Percentiles rank a stretch among this genome's conserved stretches.
Conservation (phyloP, 345 rosid species). For the Eucalyptus decipiens region DNA sequence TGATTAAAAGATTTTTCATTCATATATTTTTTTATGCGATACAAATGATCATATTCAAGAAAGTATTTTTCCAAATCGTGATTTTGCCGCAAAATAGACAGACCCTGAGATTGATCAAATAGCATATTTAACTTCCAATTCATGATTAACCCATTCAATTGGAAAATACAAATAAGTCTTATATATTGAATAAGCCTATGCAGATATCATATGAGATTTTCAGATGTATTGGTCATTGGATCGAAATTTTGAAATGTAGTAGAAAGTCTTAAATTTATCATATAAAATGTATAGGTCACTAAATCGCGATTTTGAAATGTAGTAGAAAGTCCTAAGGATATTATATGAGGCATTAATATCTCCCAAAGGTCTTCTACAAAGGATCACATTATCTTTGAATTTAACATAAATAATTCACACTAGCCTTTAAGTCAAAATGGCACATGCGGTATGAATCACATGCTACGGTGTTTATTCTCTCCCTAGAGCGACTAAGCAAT, state of each 20-base stretch:
- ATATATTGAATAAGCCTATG: background rate
- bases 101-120: background rate
- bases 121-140: fast-evolving
- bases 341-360: background rate
- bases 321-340: background rate
- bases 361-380: background rate
- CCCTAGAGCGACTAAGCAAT: background rate
- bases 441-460: background rate
- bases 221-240: background rate
- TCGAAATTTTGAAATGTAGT: background rate
- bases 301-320: background rate
- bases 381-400: background rate
- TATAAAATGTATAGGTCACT: background rate
- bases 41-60: fast-evolving
- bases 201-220: background rate
- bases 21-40: background rate
- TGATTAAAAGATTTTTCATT: fast-evolving
- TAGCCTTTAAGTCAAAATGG: background rate
- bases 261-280: background rate
- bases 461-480: background rate
- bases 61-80: background rate
- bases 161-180: background rate
- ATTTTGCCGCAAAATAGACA: fast-evolving
- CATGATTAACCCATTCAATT: background rate
- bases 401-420: background rate